phyloP scores from a whole-genome alignment of 1,284 basidiomycete species.

The Cutaneotrichosporon sp. region DNA sequence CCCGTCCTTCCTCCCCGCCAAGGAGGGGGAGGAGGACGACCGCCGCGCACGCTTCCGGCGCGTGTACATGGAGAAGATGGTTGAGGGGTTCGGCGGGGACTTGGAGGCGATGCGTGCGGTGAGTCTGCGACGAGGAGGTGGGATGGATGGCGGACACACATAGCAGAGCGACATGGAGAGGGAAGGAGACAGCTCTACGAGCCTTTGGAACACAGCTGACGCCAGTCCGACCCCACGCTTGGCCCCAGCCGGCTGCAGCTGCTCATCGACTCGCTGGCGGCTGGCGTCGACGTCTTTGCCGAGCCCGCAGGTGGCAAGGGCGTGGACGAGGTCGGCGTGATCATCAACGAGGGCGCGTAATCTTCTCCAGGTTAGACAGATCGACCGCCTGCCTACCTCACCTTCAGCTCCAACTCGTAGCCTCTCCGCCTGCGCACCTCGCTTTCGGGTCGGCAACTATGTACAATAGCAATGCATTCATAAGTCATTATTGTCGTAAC shows the following conservation, averaged over 20 bases:
- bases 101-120: conserved; percentile 50
- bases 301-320: conserved; percentile 23
- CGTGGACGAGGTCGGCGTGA: conserved; percentile 45
- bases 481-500: conserved; percentile 11
- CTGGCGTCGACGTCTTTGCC: conserved; percentile 49
- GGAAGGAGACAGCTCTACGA: no score
- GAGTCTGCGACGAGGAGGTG: conserved; percentile 20
- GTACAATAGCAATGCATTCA: conserved; percentile 20
- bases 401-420: no score
- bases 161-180: no score
- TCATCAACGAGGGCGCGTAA: conserved; percentile 26
- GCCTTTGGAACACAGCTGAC: conserved; percentile 7
- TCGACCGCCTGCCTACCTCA: no score
- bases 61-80: conserved; percentile 53
- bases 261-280: conserved; percentile 44
- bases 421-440: not conserved
- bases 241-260: conserved; percentile 44
- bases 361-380: no score
- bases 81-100: conserved; percentile 51
- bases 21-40: conserved; percentile 35
- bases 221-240: conserved; percentile 44
- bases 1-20: conserved; percentile 23
- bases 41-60: conserved; percentile 43
- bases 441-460: not conserved
- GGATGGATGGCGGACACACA: no score